These are phyloP conservation scores for Gillenia trifoliata DNA, from an alignment of 306 rosid species.

Conservation along the genomic window DNA sequence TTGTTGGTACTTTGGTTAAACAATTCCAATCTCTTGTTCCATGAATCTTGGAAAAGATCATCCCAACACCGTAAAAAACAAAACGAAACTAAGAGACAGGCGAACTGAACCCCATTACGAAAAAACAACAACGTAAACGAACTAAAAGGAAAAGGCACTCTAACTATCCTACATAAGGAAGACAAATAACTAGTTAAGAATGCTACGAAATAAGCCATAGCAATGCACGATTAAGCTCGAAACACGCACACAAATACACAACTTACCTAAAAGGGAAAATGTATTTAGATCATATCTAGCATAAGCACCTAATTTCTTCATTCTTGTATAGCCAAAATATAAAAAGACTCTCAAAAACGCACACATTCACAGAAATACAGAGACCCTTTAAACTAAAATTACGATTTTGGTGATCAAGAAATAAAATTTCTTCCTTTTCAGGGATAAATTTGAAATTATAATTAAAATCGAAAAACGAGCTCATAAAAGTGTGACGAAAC, in stretches of 20 bases:
- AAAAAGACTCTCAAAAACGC: background rate
- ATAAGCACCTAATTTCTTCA: background rate
- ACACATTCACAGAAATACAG: background rate
- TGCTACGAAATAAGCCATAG: too few relatives aligned
- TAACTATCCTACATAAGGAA: background rate
- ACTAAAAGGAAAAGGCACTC: too few relatives aligned
- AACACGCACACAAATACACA: background rate
- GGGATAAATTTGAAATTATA: too few relatives aligned
- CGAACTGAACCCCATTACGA: too few relatives aligned
- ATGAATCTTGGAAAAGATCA: too few relatives aligned
- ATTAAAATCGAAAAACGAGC: too few relatives aligned
- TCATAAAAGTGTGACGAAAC: background rate
- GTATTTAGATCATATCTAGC: background rate
- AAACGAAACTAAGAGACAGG: too few relatives aligned
- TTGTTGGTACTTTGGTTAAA: background rate
- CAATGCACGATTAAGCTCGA: background rate
- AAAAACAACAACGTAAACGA: too few relatives aligned
- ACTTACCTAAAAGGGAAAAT: background rate
- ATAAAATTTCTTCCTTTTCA: too few relatives aligned
- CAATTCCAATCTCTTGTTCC: background rate
- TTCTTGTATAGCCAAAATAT: background rate
- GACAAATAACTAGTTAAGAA: too few relatives aligned
- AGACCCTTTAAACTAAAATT: background rate
- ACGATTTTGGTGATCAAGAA: too few relatives aligned
- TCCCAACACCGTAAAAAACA: too few relatives aligned